A percentile compares a stretch with the other conserved stretches of the same genome.
phyloP scores from a whole-genome alignment of 352 stramenopile genomes.

The Phytophthora tubulina region DNA sequence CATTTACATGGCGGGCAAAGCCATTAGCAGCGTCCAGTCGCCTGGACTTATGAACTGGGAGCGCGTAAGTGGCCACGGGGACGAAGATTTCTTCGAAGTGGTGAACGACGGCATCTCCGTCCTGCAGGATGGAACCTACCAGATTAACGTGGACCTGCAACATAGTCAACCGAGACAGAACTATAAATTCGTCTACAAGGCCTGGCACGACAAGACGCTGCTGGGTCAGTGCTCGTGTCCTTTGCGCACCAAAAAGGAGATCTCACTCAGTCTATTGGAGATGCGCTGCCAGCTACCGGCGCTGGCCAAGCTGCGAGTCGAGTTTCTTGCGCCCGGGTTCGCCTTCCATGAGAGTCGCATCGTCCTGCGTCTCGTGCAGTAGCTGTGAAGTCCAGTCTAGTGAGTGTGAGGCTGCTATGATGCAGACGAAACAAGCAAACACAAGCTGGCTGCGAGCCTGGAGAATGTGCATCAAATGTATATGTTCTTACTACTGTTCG shows the following conservation, averaged over 20 bases:
- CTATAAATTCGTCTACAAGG: slow-evolving; percentile 48
- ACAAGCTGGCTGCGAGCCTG: not conserved
- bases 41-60: slow-evolving; percentile 54
- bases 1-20: slow-evolving; percentile 47
- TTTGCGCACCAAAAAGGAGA: slow-evolving; percentile 51
- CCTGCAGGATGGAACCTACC: slow-evolving; percentile 45
- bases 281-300: slow-evolving; percentile 41
- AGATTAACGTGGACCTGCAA: slow-evolving; percentile 56
- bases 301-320: slow-evolving; percentile 50
- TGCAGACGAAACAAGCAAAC: not conserved
- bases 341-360: slow-evolving; percentile 57
- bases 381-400: slow-evolving; percentile 6
- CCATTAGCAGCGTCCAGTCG: slow-evolving; percentile 50
- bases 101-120: slow-evolving; percentile 48
- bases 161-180: slow-evolving; percentile 50
- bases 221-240: slow-evolving; percentile 49
- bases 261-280: slow-evolving; percentile 54
- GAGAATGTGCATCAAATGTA: slow-evolving; percentile 12
- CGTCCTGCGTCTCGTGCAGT: slow-evolving; percentile 46
- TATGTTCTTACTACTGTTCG: slow-evolving; percentile 5
- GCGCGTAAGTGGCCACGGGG: slow-evolving; percentile 35
- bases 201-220: slow-evolving; percentile 54
- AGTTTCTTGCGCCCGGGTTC: slow-evolving; percentile 52
- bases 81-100: slow-evolving; percentile 49
- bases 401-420: not conserved